Base-by-base conservation (phyloP, 1,284 basidiomycete genomes). In the Trametes pubescens region DNA sequence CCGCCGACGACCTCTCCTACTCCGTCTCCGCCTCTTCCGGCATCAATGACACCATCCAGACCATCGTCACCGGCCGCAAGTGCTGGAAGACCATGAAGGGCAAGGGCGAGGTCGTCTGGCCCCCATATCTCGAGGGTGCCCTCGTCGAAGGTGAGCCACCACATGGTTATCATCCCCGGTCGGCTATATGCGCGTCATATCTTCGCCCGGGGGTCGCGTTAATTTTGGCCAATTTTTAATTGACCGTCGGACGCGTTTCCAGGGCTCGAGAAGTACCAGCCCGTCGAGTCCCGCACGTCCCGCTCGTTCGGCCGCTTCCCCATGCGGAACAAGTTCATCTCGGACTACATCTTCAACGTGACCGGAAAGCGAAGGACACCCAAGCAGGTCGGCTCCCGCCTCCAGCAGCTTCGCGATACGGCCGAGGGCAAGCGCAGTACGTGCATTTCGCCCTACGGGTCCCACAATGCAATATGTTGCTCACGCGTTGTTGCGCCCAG, bases 301-400 rank as follows among this genome's bases (percentile, higher is more conserved):
- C 82, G 88, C 63, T 82, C 89, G 8, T 82, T 91, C 21, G 88
- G 89, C 32, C 84, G 90, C 59, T 91, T 89, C 74, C 90, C 90
- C 48, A 86, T 88, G 82, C 82, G 90, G 60, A 92, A 92, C 77
- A 83, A 87, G 57, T 91, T 90, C 76, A 90, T 91, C 71, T 90
- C 89, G 61, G 88, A 91, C 68, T 88, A 88, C 75, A 90, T 91
- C 72, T 85, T 79, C 73, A 80, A 81, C 49, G 80, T 81, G 61
- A 91, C 90, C 6, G 88, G 89, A 46, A 85, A 87, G 73, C 80
- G 81, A 58, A 82, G 89, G 67, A 88, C 87, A 4, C 84, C 89
- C 32, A 91, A 91, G 73, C 90, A 91, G 75, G 89, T 91, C 51
- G 89, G 89, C 62, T 89, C 87, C 68, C 87, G 90, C 53, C 79